Evolutionary conservation across 2,329 filamentous ascomycete species (phyloP).

Genomic region (Fusarium sp.): DNA sequence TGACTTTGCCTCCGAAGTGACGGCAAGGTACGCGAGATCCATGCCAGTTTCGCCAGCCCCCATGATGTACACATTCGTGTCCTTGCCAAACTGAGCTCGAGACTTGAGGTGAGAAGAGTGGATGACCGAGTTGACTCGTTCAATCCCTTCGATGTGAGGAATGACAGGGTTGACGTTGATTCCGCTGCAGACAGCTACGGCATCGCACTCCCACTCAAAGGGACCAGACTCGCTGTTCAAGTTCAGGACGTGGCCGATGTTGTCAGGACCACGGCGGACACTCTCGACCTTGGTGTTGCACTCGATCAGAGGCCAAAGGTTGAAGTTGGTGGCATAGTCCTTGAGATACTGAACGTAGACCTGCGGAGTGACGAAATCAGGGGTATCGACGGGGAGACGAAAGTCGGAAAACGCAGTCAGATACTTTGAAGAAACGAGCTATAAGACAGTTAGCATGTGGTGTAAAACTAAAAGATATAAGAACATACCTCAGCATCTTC

Average conservation of each 20-base stretch:
- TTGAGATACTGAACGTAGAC: slow-evolving; percentile 58
- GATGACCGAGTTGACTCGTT: slow-evolving; percentile 50
- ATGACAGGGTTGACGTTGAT: slow-evolving; percentile 56
- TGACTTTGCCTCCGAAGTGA: slow-evolving; percentile 55
- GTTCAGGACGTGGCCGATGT: slow-evolving; percentile 27
- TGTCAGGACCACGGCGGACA: slow-evolving; percentile 36
- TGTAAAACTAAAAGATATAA: rapidly evolving
- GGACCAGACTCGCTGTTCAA: slow-evolving; percentile 9
- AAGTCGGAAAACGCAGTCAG: slow-evolving; percentile 63
- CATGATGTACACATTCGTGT: slow-evolving; percentile 55
- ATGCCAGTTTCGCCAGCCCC: slow-evolving; percentile 60
- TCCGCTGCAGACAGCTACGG: slow-evolving; percentile 59
- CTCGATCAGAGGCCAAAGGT: slow-evolving; percentile 52
- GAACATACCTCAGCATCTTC: slow-evolving; percentile 57
- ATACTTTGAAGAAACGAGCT: slow-evolving; percentile 62
- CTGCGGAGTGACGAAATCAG: slow-evolving; percentile 57
- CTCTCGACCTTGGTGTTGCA: slow-evolving; percentile 48
- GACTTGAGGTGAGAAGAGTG: slow-evolving; percentile 59
- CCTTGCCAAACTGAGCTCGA: slow-evolving; percentile 54
- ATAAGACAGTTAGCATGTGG: background rate
- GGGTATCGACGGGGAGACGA: slow-evolving; percentile 53
- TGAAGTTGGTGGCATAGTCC: slow-evolving; percentile 54
- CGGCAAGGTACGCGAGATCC: slow-evolving; percentile 58
- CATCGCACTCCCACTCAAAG: slow-evolving; percentile 54
- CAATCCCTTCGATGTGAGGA: slow-evolving; percentile 54